These are phyloP conservation scores for Gnomoniopsis sp. DNA, from an alignment of 2,329 filamentous ascomycete species.

Conservation along the genomic window DNA sequence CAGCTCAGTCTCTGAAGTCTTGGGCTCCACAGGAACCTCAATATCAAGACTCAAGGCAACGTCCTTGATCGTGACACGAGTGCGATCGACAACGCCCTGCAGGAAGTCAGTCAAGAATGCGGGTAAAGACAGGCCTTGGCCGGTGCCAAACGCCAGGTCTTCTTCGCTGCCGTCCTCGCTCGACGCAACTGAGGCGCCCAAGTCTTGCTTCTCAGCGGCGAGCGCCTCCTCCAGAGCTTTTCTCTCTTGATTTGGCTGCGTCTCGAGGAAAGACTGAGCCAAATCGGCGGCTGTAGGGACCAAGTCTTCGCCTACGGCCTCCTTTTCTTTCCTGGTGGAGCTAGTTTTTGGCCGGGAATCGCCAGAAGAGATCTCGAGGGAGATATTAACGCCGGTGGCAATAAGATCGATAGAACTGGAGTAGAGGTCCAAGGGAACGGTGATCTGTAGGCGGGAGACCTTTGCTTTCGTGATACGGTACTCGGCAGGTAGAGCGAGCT, in stretches of 20 bases:
- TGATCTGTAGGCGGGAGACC: slow-evolving; percentile 73
- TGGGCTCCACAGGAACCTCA: slow-evolving; percentile 49
- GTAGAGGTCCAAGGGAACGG: slow-evolving; percentile 84
- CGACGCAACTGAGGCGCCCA: slow-evolving; percentile 57
- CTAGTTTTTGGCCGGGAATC: slow-evolving; percentile 29
- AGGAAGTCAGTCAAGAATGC: slow-evolving; percentile 68
- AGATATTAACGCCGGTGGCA: slow-evolving; percentile 75
- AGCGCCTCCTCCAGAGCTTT: slow-evolving; percentile 67
- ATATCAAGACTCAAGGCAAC: slow-evolving; percentile 66
- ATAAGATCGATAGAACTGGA: slow-evolving; percentile 79
- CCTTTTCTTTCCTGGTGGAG: slow-evolving; percentile 24
- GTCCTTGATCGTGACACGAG: slow-evolving; percentile 62
- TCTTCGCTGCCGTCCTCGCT: slow-evolving; percentile 62
- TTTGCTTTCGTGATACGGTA: slow-evolving; percentile 72
- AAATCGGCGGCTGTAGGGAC: slow-evolving; percentile 71
- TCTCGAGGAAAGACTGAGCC: slow-evolving; percentile 74
- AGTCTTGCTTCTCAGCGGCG: slow-evolving; percentile 57
- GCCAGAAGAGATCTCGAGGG: slow-evolving; percentile 51
- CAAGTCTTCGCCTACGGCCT: slow-evolving; percentile 27
- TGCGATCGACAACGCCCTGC: slow-evolving; percentile 69
- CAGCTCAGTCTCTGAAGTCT: slow-evolving; percentile 44
- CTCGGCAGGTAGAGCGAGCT: slow-evolving; percentile 70
- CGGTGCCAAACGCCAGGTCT: slow-evolving; percentile 62
- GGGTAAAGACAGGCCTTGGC: slow-evolving; percentile 66
- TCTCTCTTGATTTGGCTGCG: slow-evolving; percentile 64